Conservation (phyloP, 441 rosid genomes). For the Aquilaria agallochum region DNA sequence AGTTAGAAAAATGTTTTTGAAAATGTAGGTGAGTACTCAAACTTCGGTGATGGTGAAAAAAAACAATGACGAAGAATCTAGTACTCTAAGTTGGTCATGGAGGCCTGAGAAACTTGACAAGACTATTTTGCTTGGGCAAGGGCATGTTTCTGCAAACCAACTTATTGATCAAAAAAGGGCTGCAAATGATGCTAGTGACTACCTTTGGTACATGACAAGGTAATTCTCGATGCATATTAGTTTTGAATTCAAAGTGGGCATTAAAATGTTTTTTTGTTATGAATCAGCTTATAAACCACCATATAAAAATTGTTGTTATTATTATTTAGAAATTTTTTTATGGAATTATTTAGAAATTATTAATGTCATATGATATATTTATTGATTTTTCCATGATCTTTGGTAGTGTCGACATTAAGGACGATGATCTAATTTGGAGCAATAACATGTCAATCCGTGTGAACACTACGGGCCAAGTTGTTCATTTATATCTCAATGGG, state of each 20-base stretch:
- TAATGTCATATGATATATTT: no score
- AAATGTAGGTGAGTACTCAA: constrained; percentile 4
- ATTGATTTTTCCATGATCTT: no score
- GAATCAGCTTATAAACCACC: no score
- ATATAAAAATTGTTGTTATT: no score
- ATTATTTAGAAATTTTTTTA: no score
- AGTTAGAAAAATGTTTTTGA: no score
- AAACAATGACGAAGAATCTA: constrained; percentile 15
- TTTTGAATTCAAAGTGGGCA: no score
- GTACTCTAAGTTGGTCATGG: constrained; percentile 49
- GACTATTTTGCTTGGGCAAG: constrained; percentile 30
- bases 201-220: constrained; percentile 78
- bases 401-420: constrained; percentile 15
- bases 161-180: constrained; percentile 57
- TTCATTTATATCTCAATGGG: constrained; percentile 61
- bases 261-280: no score
- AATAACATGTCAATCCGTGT: constrained; percentile 43
- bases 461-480: constrained; percentile 50
- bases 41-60: constrained; percentile 12
- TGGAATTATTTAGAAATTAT: no score
- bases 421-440: constrained; percentile 35
- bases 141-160: constrained; percentile 20
- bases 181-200: constrained; percentile 54
- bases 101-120: constrained; percentile 42
- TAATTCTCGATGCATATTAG: constrained; percentile 12